These are phyloP conservation scores for Begonia fuchsioides DNA, from an alignment of 306 rosid species.

Conservation along the genomic window DNA sequence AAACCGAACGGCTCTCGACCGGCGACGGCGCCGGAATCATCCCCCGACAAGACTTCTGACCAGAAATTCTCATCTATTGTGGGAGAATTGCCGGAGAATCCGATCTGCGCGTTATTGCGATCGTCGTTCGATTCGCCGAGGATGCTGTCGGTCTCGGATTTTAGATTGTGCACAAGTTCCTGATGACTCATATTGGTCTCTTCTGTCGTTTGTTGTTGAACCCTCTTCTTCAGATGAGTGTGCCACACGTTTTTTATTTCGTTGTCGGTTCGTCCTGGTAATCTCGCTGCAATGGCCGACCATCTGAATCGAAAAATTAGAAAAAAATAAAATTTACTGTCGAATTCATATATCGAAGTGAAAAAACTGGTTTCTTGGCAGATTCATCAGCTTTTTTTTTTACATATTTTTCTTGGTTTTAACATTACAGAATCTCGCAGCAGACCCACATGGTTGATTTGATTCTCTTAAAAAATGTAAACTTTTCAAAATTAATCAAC, in stretches of 20 bases:
- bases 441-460: too few species aligned
- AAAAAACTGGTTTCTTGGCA: too few species aligned
- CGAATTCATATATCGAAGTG: too few species aligned
- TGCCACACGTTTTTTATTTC: constrained; percentile 94
- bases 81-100: constrained; percentile 13
- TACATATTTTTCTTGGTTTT: too few species aligned
- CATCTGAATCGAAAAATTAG: constrained; percentile 31
- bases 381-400: background rate
- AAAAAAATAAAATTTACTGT: background rate
- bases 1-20: constrained; percentile 6
- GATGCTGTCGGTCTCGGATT: background rate
- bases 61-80: constrained; percentile 54
- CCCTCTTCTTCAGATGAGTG: constrained; percentile 74
- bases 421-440: too few species aligned
- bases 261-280: constrained; percentile 86
- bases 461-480: too few species aligned
- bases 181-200: constrained; percentile 4
- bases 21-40: constrained; percentile 7
- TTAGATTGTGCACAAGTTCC: background rate
- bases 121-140: constrained; percentile 7
- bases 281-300: constrained; percentile 72
- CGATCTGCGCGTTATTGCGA: background rate
- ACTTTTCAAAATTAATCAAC: too few species aligned
- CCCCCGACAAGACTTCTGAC: constrained; percentile 45
- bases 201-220: constrained; percentile 12